A percentile compares a stretch with the other conserved stretches of the same genome.
phyloP scores from a whole-genome alignment of 2,329 filamentous ascomycete species.

The Diplodia scrobiculata region DNA sequence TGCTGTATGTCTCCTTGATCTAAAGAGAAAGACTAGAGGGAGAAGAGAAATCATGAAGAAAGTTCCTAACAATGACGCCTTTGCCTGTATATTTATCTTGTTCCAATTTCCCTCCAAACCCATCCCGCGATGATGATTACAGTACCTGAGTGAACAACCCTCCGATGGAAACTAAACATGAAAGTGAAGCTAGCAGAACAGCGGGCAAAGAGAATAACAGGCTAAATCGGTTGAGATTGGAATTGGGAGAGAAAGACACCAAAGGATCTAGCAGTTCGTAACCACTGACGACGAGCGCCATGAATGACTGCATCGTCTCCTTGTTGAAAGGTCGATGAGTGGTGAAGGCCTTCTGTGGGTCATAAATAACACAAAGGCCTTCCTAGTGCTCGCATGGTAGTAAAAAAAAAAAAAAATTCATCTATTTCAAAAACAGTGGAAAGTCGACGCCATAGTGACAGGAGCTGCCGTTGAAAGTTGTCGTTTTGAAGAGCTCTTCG shows the following conservation, averaged over 20 bases:
- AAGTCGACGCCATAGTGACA: background rate
- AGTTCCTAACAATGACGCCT: background rate
- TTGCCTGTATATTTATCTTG: background rate
- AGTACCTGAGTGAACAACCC: background rate
- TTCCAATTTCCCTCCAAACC: background rate
- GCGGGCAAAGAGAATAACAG: background rate
- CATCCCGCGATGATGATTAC: background rate
- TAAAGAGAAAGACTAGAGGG: background rate
- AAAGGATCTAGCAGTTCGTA: background rate
- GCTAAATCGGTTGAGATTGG: background rate
- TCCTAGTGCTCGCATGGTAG: background rate
- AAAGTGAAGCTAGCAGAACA: background rate
- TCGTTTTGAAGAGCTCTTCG: background rate
- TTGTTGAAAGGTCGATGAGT: background rate
- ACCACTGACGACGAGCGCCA: background rate
- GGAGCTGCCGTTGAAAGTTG: background rate
- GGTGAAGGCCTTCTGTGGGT: slow-evolving; percentile 4
- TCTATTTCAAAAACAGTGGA: background rate
- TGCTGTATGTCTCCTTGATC: background rate
- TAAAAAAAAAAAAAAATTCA: background rate
- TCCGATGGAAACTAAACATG: background rate
- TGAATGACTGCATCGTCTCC: background rate
- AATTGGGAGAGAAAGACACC: background rate
- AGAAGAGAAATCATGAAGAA: background rate
- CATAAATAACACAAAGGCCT: slow-evolving; percentile 7